phyloP scores from a whole-genome alignment of 73 alveolate genomes.

The Tetrahymena malaccensis region DNA sequence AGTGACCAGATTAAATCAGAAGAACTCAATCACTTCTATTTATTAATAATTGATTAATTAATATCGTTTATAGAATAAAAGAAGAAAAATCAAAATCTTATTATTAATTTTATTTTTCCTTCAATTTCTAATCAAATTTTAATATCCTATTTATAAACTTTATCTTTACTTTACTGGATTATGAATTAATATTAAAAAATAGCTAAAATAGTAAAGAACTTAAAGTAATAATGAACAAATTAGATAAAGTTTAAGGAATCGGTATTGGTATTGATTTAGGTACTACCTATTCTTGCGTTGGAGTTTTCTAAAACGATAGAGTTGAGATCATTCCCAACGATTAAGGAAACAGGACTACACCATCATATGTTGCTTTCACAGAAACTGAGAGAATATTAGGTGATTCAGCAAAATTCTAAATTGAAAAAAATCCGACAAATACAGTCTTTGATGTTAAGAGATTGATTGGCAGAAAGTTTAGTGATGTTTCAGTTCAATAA shows the following conservation, averaged over 20 bases:
- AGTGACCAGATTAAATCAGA: not conserved
- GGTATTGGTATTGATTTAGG: constrained; percentile 89
- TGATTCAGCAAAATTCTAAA: constrained; percentile 80
- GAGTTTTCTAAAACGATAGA: constrained; percentile 67
- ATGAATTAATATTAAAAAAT: too few relatives aligned
- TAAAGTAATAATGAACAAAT: not conserved
- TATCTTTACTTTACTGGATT: too few relatives aligned
- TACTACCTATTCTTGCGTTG: constrained; percentile 88
- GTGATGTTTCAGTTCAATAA: constrained; percentile 45
- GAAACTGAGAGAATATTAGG: constrained; percentile 77
- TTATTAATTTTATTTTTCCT: not conserved
- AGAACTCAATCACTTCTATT: not conserved
- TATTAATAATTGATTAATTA: too few relatives aligned
- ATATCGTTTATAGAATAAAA: not conserved
- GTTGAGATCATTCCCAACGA: constrained; percentile 82
- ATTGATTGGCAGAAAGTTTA: constrained; percentile 46
- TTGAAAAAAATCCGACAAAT: constrained; percentile 58
- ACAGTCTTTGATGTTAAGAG: constrained; percentile 70
- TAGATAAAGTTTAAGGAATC: constrained; percentile 41
- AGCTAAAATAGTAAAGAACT: not conserved
- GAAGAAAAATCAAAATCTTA: not conserved
- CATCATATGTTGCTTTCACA: constrained; percentile 14
- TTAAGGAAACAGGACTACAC: constrained; percentile 33
- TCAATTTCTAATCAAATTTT: not conserved
- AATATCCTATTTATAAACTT: not conserved